Evolutionary conservation across 805 yeast genomes (phyloP).

Genomic region (Cyberlindnera euphorbiae): DNA sequence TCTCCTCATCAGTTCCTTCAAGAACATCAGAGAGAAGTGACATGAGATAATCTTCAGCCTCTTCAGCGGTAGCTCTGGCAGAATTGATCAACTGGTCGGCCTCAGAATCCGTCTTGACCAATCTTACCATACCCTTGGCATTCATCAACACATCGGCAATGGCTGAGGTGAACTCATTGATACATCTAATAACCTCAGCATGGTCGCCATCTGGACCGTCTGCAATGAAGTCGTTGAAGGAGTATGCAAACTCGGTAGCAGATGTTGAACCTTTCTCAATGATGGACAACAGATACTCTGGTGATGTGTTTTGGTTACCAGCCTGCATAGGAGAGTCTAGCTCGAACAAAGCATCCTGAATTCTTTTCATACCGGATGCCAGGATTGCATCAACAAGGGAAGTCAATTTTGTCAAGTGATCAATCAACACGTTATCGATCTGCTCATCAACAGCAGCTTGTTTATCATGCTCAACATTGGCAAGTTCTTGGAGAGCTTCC

Average conservation of each 20-base stretch:
- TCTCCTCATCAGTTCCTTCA: conserved; percentile 51
- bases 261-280: conserved; percentile 64
- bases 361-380: conserved; percentile 59
- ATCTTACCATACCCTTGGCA: conserved; percentile 63
- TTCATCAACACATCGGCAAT: conserved; percentile 59
- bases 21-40: conserved; percentile 52
- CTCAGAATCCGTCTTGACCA: conserved; percentile 44
- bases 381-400: conserved; percentile 68
- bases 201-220: conserved; percentile 72
- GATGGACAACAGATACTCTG: conserved; percentile 60
- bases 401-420: conserved; percentile 44
- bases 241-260: conserved; percentile 76
- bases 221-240: conserved; percentile 68
- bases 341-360: conserved; percentile 68
- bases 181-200: conserved; percentile 52
- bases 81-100: conserved; percentile 45
- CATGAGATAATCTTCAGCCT: conserved; percentile 57
- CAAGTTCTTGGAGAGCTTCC: conserved; percentile 57
- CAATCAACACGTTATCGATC: conserved; percentile 47
- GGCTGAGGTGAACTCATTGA: conserved; percentile 58
- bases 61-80: conserved; percentile 55
- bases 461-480: conserved; percentile 41
- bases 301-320: conserved; percentile 72
- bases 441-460: conserved; percentile 54
- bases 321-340: conserved; percentile 78